Base-by-base conservation (phyloP, 2,329 filamentous ascomycete species). In the Amesomyces nigricolor region DNA sequence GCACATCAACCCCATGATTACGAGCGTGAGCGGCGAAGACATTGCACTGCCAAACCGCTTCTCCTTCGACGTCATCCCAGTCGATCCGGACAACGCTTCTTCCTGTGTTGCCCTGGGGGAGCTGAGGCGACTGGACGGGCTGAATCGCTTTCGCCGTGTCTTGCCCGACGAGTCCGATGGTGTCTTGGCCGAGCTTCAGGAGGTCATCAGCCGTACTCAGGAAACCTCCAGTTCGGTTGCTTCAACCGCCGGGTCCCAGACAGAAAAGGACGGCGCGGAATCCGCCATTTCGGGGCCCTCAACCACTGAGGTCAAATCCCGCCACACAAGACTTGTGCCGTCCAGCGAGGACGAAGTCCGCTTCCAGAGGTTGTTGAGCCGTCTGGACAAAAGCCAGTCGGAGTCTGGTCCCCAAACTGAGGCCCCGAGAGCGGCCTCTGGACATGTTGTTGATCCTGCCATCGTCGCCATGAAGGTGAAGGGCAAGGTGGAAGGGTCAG, bases 391-490 rank as follows among this genome's bases (percentile, higher is more conserved):
- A 19, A 26, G 16, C 8, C n/a, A 26, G 22, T 26, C 22, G 22
- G 22, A 26, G 22, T 26, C 22, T 26, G 22, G 22, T 26, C 6
- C 22, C 22, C 22, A 26, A 26, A 26, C 22, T 26, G 22, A 26
- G 22, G 22, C 22, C 6, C 22, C 19, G 16, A 8, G 35, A 32
- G 3, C 9, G 9, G 4, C 29, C 1, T 32, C 43, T 30, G 40
- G 47, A 4, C 29, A 9, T 2, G 7, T 51, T 14, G 29, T 51
- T n/a, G 59, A 63, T 37, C 58, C 61, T 14, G 59, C 61, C 13
- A 63, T 62, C 9, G 44, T 64, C 7, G 56, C 54, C 7, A 53
- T 57, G 22, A 63, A 61, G 47, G 30, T 60, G 22, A 60, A 60
- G 43, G 42, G 42, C 7, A 30, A 42, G 32, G 11, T 9, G 2